Evolutionary conservation across 75 land plant genomes (phyloP), one percentile per base, ranked within the genome.

Genomic region (Larix kaempferi): DNA sequence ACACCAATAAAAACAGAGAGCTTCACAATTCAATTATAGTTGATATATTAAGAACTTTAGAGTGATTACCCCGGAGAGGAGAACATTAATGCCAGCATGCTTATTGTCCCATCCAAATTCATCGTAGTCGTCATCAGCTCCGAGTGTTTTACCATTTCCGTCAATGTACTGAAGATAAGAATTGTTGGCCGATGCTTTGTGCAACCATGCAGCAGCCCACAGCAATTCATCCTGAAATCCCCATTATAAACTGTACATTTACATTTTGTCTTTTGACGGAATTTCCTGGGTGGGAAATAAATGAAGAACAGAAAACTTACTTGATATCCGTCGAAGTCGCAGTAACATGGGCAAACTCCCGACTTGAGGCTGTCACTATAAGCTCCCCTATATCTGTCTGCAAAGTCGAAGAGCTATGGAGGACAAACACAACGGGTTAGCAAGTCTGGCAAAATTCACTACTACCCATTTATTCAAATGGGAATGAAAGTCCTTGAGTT

Each of bases 41-140:
- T 59, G 54, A 16, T 26, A 39, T 39, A 39, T 4, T 39, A 39
- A 4, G 60, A 59, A 17, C 4, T 3, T 59, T 3, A 12, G 21
- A 59, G 6, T 21, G 49, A 44, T 44, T 44, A 96, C 99, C 93
- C 87, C 87, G 76, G 99, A 88, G 39, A 90, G 80, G 76, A 96
- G 88, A 37, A 96, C 85, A 73, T 96, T 97, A 26, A 95, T 91
- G 16, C 99, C 99, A 21, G 99, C 98, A 83, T 91, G 95, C 77
- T 96, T 96, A 86, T 94, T 92, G 26, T 96, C 99, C 99, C 98
- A 96, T 39, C 92, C 94, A 60, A 90, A 88, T 60, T 94, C 88
- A 33, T 83, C 83, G 25, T 86, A 86, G 62, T 81, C 74, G 6
- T 93, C 95, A 2, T 92, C 88, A 66, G 98, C 98, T 22, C 86